A percentile compares a stretch with the other conserved stretches of the same genome.
phyloP scores from a whole-genome alignment of 805 yeast species.

The Cyberlindnera mrakii region DNA sequence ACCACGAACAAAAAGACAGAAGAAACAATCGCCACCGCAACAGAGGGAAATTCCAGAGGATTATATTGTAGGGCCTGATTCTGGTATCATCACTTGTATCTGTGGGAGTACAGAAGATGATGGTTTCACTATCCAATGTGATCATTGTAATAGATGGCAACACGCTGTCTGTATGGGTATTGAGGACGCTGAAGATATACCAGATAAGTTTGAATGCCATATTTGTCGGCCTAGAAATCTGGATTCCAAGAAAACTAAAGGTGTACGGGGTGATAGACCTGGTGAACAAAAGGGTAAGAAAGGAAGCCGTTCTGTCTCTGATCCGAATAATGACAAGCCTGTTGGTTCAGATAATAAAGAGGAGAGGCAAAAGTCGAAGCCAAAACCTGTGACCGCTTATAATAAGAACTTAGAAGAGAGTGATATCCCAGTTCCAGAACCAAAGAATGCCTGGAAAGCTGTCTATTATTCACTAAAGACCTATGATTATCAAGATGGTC shows the following conservation, averaged over 20 bases:
- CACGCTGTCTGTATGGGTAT: constrained; percentile 90
- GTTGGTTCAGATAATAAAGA: constrained; percentile 7
- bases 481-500: constrained; percentile 39
- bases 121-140: constrained; percentile 94
- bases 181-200: constrained; percentile 63
- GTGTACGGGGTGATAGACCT: constrained; percentile 1
- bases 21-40: constrained; percentile 2
- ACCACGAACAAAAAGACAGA: constrained; percentile 6
- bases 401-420: constrained; percentile 29
- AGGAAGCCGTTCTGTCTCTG: constrained; percentile 1
- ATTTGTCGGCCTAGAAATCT: constrained; percentile 55
- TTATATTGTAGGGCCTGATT: constrained; percentile 70
- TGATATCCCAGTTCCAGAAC: constrained; percentile 29
- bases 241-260: constrained; percentile 37
- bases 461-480: constrained; percentile 28
- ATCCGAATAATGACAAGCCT: constrained; percentile 3
- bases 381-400: constrained; percentile 17
- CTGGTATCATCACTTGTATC: constrained; percentile 84
- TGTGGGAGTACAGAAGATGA: constrained; percentile 86
- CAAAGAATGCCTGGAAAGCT: constrained; percentile 30
- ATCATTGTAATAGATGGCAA: constrained; percentile 88
- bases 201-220: constrained; percentile 78
- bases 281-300: constrained; percentile 1
- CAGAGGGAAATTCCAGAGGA: constrained; percentile 6
- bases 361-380: constrained; percentile 15